These are phyloP conservation scores for Vigna angularis DNA, from an alignment of 306 rosid species.

Conservation along the genomic window DNA sequence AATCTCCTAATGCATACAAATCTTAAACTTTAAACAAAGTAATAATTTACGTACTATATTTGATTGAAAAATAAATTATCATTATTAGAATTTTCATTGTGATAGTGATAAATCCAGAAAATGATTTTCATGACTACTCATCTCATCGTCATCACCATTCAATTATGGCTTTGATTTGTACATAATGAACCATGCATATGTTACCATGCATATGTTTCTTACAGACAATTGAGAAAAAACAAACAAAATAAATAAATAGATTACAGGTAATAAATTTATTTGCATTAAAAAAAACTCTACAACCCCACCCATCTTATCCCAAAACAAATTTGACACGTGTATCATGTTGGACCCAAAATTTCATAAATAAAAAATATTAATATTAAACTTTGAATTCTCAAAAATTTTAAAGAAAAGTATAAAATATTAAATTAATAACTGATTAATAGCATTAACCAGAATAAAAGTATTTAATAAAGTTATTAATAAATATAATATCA, in stretches of 20 bases:
- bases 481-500: background rate
- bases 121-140: too few species aligned
- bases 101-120: too few species aligned
- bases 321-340: slow-evolving; percentile 21
- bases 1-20: too few species aligned
- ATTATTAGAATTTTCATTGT: too few species aligned
- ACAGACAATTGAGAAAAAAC: background rate
- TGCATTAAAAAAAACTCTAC: background rate
- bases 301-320: background rate
- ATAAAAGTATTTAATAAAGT: background rate
- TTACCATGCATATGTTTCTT: too few species aligned
- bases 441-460: background rate
- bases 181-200: background rate
- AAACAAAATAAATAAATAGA: background rate
- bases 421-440: background rate
- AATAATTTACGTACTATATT: too few species aligned
- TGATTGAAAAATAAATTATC: too few species aligned
- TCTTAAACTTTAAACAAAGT: too few species aligned
- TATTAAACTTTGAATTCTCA: background rate
- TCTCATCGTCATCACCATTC: background rate
- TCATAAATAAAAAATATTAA: background rate
- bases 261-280: background rate
- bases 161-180: background rate
- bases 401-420: background rate
- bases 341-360: background rate